Evolutionary conservation across 805 yeast species (phyloP).

Genomic region (Brettanomyces bruxellensis): DNA sequence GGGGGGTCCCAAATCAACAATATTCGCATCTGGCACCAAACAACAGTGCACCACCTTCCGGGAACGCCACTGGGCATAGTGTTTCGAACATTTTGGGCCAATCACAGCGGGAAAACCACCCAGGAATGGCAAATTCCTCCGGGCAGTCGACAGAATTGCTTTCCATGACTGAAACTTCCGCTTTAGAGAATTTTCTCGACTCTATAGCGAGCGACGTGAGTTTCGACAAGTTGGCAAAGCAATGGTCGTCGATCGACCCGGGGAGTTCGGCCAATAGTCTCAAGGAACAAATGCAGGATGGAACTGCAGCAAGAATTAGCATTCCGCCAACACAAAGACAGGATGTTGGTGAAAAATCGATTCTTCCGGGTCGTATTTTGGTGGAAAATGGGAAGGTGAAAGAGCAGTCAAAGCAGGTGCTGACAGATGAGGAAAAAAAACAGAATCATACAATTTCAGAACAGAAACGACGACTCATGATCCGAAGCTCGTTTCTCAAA

Average conservation of each 20-base stretch:
- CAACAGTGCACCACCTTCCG: no score
- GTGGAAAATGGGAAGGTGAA: neutral
- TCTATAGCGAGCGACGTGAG: constrained; percentile 26
- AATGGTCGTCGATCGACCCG: constrained; percentile 27
- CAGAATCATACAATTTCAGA: constrained; percentile 29
- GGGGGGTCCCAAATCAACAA: neutral
- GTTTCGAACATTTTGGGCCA: no score
- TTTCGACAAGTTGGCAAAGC: constrained; percentile 19
- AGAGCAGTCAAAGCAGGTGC: constrained; percentile 1
- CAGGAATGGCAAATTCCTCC: neutral
- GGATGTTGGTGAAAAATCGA: neutral
- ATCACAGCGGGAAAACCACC: no score
- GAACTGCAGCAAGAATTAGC: neutral
- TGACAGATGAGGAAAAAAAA: constrained; percentile 26
- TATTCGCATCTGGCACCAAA: neutral
- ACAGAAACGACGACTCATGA: constrained; percentile 28
- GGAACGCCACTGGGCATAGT: no score
- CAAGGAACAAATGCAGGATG: neutral
- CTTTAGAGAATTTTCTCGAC: constrained; percentile 27
- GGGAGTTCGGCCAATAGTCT: neutral
- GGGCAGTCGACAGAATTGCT: constrained; percentile 15
- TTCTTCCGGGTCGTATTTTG: neutral
- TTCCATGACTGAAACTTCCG: constrained; percentile 25
- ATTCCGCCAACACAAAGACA: neutral
- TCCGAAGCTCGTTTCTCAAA: constrained; percentile 28